phyloP scores from a whole-genome alignment of 192 early-diverging fungal species.

The Entomortierella parvispora region DNA sequence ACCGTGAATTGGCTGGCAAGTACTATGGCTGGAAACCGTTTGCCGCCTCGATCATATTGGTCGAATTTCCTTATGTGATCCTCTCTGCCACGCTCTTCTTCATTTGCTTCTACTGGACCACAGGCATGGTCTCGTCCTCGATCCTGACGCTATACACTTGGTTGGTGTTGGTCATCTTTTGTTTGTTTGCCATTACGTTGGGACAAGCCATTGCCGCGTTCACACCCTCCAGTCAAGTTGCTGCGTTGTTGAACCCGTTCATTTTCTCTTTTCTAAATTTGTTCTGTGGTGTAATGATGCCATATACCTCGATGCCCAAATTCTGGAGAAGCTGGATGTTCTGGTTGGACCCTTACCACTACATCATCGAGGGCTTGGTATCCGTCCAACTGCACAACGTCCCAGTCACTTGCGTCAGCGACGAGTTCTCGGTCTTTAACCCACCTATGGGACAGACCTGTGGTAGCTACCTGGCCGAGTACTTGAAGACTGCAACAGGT shows the following conservation, averaged over 20 bases:
- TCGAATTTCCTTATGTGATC: conserved; percentile 78
- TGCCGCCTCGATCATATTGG: conserved; percentile 68
- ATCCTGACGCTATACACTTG: conserved; percentile 73
- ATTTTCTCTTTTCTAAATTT: conserved; percentile 73
- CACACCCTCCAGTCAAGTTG: conserved; percentile 66
- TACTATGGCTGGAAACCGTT: conserved; percentile 79
- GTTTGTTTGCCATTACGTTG: conserved; percentile 74
- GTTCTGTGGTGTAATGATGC: conserved; percentile 78
- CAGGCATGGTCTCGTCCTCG: conserved; percentile 64
- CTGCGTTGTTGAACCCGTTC: conserved; percentile 76
- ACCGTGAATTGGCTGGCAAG: conserved; percentile 72
- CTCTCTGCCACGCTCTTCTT: conserved; percentile 72
- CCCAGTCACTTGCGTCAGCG: conserved; percentile 54
- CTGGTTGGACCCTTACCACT: conserved; percentile 73
- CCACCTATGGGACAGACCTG: conserved; percentile 71
- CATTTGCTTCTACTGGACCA: conserved; percentile 79
- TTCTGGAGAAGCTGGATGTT: conserved; percentile 82
- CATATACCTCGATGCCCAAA: conserved; percentile 66
- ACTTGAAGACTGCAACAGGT: conserved; percentile 62
- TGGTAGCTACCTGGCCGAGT: conserved; percentile 65
- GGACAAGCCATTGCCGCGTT: conserved; percentile 78
- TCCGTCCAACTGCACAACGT: conserved; percentile 67
- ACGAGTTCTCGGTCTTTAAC: conserved; percentile 65
- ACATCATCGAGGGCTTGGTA: conserved; percentile 70
- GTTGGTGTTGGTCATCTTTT: conserved; percentile 65